These are phyloP conservation scores for Clathrospora elynae DNA, from an alignment of 2,329 filamentous ascomycete genomes.

Conservation along the genomic window DNA sequence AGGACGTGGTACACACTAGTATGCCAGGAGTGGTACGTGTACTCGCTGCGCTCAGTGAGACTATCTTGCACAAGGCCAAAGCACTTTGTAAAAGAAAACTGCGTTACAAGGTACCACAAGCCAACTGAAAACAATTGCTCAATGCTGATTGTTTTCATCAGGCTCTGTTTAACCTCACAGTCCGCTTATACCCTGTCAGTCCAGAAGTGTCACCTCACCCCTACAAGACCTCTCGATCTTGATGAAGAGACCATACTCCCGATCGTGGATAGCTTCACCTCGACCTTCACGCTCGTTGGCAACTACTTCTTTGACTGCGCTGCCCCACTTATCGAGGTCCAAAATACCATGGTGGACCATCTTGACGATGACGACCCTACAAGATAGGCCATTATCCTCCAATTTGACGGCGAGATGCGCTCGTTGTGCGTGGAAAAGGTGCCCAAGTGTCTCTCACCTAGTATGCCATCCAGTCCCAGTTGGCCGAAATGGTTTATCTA, in stretches of 20 bases:
- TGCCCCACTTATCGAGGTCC: constrained; percentile 45
- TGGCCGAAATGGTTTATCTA: constrained; percentile 52
- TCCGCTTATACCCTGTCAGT: constrained; percentile 45
- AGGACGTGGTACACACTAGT: constrained; percentile 49
- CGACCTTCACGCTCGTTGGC: constrained; percentile 29
- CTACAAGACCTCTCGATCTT: constrained; percentile 42
- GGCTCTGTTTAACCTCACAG: constrained; percentile 49
- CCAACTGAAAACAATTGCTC: neutral
- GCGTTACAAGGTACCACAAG: too few relatives aligned
- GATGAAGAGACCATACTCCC: constrained; percentile 45
- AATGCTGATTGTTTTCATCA: neutral
- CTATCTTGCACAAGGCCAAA: too few relatives aligned
- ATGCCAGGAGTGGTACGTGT: constrained; percentile 50
- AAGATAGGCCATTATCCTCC: constrained; percentile 50
- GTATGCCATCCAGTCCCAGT: constrained; percentile 38
- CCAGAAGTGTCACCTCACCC: constrained; percentile 45
- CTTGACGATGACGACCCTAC: constrained; percentile 40
- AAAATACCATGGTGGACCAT: constrained; percentile 46
- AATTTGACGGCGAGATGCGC: constrained; percentile 49
- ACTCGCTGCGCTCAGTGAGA: too few relatives aligned
- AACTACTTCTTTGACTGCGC: constrained; percentile 48
- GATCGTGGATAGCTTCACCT: constrained; percentile 35
- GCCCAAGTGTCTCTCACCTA: constrained; percentile 44
- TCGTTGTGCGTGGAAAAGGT: constrained; percentile 40
- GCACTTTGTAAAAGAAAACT: too few relatives aligned